phyloP scores from a whole-genome alignment of 2,329 filamentous ascomycete species.

The Sarocladium kiliense region DNA sequence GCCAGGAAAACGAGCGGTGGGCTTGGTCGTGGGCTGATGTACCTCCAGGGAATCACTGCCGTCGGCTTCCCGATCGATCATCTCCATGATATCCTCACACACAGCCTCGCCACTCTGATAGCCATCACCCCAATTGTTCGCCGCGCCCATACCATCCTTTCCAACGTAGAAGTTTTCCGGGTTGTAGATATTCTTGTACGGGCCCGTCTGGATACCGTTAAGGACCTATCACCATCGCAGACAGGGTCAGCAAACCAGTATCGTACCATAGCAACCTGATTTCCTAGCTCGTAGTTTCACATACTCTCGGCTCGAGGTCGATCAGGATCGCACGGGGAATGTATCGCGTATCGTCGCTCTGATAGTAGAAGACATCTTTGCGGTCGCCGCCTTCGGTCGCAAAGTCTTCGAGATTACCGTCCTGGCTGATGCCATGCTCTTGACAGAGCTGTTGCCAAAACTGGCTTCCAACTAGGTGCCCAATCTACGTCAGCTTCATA shows the following conservation, averaged over 20 bases:
- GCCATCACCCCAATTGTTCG: constrained; percentile 97
- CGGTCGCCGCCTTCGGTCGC: constrained; percentile 95
- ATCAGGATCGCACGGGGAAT: constrained; percentile 94
- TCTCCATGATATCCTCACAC: constrained; percentile 96
- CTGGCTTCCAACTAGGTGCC: constrained; percentile 83
- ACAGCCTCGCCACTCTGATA: constrained; percentile 90
- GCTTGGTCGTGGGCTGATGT: constrained; percentile 8
- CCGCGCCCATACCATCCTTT: constrained; percentile 87
- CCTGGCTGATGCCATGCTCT: constrained; percentile 95
- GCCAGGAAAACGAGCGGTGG: not conserved
- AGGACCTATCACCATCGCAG: constrained; percentile 55
- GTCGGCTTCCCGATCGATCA: constrained; percentile 98
- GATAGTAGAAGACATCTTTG: constrained; percentile 99
- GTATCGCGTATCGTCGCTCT: constrained; percentile 97
- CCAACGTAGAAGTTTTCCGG: constrained; percentile 98
- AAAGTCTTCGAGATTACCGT: constrained; percentile 96
- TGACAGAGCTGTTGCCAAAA: constrained; percentile 99
- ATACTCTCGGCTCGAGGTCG: constrained; percentile 84
- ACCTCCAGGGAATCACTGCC: constrained; percentile 95
- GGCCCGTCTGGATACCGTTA: constrained; percentile 84
- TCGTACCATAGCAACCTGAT: not conserved
- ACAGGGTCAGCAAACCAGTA: not conserved
- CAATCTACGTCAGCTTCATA: constrained; percentile 13
- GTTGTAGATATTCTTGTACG: constrained; percentile 99
- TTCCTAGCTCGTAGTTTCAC: not conserved